Conservation (phyloP, 805 yeast genomes). For the Candida piceae region DNA sequence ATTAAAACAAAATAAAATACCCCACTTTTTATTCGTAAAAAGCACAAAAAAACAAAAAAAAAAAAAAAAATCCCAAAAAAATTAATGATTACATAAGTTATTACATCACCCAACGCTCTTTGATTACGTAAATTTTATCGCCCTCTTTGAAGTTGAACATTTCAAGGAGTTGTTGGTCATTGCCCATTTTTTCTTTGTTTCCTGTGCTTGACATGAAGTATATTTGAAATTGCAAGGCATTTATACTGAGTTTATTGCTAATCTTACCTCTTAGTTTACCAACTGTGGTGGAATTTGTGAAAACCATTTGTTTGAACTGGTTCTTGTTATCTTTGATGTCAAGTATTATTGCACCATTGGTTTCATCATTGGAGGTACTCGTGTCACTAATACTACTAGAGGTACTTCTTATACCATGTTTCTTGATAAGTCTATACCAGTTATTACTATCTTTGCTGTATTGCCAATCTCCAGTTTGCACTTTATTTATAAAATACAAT, state of each 20-base stretch:
- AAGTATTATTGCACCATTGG: neutral
- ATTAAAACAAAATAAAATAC: neutral
- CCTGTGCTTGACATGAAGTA: conserved; percentile 7
- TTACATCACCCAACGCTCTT: conserved; percentile 7
- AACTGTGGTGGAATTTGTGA: conserved; percentile 31
- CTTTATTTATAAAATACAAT: conserved; percentile 54
- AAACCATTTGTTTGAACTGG: conserved; percentile 17
- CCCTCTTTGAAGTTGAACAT: conserved; percentile 5
- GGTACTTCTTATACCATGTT: conserved; percentile 32
- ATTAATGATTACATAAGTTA: too few species aligned
- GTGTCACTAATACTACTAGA: neutral
- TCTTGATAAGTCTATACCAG: conserved; percentile 39
- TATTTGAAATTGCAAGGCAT: conserved; percentile 23
- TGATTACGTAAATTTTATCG: conserved; percentile 5
- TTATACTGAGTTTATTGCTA: conserved; percentile 17
- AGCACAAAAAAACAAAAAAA: too few species aligned
- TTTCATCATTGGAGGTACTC: neutral
- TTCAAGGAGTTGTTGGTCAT: conserved; percentile 17
- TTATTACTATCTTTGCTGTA: conserved; percentile 24
- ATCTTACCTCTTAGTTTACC: conserved; percentile 32
- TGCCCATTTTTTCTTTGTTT: conserved; percentile 7
- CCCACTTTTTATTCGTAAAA: too few species aligned
- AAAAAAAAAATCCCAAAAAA: too few species aligned
- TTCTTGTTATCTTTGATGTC: too few species aligned
- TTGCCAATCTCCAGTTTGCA: conserved; percentile 28